Conservation (phyloP, 2,329 filamentous ascomycete genomes). For the Penicillium carneum region DNA sequence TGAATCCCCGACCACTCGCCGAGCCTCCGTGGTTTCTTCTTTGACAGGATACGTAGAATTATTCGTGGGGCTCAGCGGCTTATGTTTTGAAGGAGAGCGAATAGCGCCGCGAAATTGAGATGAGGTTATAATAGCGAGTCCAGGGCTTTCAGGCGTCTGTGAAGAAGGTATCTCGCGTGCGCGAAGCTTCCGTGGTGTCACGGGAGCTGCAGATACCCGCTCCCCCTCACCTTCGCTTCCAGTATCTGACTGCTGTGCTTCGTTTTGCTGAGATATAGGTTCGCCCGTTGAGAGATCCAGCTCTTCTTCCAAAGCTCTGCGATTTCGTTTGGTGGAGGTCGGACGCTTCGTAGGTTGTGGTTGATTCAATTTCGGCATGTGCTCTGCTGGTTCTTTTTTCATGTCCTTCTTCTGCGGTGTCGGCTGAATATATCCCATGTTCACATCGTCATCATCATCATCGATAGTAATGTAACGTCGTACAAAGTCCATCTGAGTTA, state of each 20-base stretch:
- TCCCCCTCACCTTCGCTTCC: neutral
- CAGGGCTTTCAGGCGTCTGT: slow-evolving; percentile 54
- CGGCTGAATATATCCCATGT: slow-evolving; percentile 44
- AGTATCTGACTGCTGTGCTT: slow-evolving; percentile 14
- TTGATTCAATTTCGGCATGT: neutral
- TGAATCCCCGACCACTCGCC: slow-evolving; percentile 11
- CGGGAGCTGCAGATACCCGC: slow-evolving; percentile 21
- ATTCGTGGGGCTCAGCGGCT: slow-evolving; percentile 2
- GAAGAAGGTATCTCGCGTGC: slow-evolving; percentile 52
- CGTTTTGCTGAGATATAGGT: slow-evolving; percentile 24
- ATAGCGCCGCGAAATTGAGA: slow-evolving; percentile 43
- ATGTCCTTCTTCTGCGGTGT: slow-evolving; percentile 28
- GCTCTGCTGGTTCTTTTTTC: neutral
- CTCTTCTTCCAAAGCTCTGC: slow-evolving; percentile 26
- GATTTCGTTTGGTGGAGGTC: slow-evolving; percentile 24
- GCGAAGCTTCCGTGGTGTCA: slow-evolving; percentile 45
- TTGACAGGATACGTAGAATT: slow-evolving; percentile 27
- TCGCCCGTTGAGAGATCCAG: slow-evolving; percentile 35
- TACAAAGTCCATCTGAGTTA: slow-evolving; percentile 55
- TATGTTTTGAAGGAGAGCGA: slow-evolving; percentile 39
- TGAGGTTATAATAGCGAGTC: slow-evolving; percentile 47
- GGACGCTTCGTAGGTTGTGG: neutral
- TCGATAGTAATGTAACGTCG: slow-evolving; percentile 45
- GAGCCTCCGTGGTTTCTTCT: slow-evolving; percentile 27
- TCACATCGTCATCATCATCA: slow-evolving; percentile 44